These are phyloP conservation scores for Xylaria sp. DNA, from an alignment of 2,329 filamentous ascomycete species.

Conservation along the genomic window DNA sequence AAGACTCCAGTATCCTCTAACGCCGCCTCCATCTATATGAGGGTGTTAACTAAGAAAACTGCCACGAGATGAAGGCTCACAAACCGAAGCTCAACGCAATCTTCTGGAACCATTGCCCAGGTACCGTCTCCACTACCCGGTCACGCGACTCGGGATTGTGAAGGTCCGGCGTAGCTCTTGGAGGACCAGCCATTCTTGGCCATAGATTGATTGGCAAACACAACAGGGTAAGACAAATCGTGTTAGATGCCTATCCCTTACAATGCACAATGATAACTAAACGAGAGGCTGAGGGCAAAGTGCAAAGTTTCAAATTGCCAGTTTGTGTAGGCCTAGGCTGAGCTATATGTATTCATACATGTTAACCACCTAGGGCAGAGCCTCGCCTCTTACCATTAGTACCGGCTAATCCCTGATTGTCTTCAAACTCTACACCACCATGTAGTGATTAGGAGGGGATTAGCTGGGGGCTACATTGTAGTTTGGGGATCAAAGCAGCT, in stretches of 20 bases:
- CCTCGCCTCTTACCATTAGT: background rate
- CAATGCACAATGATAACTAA: background rate
- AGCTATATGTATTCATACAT: background rate
- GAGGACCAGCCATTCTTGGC: background rate
- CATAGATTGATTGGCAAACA: background rate
- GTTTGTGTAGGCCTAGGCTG: background rate
- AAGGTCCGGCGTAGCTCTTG: background rate
- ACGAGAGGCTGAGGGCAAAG: background rate
- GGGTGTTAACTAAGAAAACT: background rate
- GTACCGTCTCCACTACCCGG: background rate
- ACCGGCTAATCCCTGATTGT: background rate
- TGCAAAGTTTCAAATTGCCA: background rate
- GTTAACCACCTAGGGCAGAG: background rate
- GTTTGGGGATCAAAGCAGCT: background rate
- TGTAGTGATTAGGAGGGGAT: background rate
- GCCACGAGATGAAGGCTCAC: background rate
- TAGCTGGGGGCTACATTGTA: background rate
- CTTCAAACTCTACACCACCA: background rate
- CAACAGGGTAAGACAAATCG: background rate
- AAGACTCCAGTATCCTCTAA: conserved; percentile 14
- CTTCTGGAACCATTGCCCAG: conserved; percentile 4
- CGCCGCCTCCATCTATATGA: background rate
- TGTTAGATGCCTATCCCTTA: background rate
- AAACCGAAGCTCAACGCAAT: conserved; percentile 10
- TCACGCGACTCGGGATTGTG: background rate